These are phyloP conservation scores for Paraconiothyrium brasiliense DNA, from an alignment of 2,329 filamentous ascomycete genomes.

Conservation along the genomic window DNA sequence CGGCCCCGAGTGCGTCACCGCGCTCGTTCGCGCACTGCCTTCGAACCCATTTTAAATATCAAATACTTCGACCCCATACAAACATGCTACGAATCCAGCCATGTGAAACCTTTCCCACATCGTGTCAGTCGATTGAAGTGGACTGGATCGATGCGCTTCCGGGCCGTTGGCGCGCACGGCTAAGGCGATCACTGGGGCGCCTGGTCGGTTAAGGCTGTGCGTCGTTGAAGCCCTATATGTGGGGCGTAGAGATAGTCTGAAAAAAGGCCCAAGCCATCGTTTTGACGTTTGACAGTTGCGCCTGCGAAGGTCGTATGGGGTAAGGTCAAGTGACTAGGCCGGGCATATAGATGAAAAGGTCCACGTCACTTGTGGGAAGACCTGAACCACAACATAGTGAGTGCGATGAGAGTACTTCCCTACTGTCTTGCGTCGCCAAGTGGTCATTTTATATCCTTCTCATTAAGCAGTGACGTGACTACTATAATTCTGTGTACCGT, in stretches of 20 bases:
- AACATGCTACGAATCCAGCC: not conserved
- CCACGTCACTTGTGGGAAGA: too few relatives aligned
- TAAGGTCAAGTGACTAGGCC: too few relatives aligned
- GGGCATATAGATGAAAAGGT: too few relatives aligned
- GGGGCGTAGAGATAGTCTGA: not conserved
- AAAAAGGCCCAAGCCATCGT: not conserved
- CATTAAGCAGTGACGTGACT: too few relatives aligned
- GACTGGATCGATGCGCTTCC: not conserved
- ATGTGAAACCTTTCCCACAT: not conserved
- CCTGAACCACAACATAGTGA: too few relatives aligned
- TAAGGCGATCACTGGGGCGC: not conserved
- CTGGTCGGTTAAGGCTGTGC: not conserved
- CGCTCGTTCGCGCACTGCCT: not conserved
- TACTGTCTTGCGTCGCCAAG: too few relatives aligned
- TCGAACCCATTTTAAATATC: not conserved
- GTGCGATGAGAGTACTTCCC: too few relatives aligned
- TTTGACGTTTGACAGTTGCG: not conserved
- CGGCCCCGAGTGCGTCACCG: not conserved
- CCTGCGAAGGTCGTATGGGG: not conserved
- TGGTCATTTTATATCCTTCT: too few relatives aligned
- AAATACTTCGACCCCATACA: not conserved
- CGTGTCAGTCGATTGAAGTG: not conserved
- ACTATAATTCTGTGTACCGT: too few relatives aligned
- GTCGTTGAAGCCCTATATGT: conserved; percentile 3
- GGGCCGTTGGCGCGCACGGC: not conserved